Percentiles rank a stretch among this genome's conserved stretches.
Conservation (phyloP, 352 stramenopile species). For the Pilasporangium apinafurcum region DNA sequence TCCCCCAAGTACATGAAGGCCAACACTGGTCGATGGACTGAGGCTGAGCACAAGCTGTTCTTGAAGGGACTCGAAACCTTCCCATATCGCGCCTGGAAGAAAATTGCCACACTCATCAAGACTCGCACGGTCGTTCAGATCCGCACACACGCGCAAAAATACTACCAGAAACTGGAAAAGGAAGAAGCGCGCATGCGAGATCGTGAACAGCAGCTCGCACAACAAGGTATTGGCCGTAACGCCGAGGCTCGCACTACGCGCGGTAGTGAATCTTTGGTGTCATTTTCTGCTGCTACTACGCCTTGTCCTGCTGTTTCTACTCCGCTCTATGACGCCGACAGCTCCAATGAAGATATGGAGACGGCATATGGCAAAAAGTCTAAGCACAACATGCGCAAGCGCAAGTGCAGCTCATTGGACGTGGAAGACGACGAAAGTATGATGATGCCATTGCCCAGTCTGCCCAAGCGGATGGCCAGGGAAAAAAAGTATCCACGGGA, state of each 20-base stretch:
- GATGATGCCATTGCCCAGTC: constrained; percentile 27
- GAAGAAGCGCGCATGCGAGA: constrained; percentile 74
- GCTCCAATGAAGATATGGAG: constrained; percentile 2
- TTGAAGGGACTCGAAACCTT: constrained; percentile 82
- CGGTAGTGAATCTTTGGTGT: neutral
- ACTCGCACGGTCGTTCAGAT: constrained; percentile 91
- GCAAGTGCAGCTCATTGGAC: constrained; percentile 44
- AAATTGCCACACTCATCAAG: constrained; percentile 93
- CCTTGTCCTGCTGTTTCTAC: neutral
- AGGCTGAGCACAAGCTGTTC: constrained; percentile 87
- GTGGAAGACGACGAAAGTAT: constrained; percentile 19
- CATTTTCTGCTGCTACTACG: neutral
- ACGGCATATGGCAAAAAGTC: constrained; percentile 25
- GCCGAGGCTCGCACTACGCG: neutral
- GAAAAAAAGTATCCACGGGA: constrained; percentile 51
- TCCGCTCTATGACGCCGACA: constrained; percentile 6
- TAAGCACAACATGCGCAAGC: constrained; percentile 57
- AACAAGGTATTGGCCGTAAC: too few species aligned
- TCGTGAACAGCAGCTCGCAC: constrained; percentile 35
- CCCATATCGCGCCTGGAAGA: constrained; percentile 85
- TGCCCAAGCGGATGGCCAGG: constrained; percentile 63
- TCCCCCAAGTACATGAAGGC: constrained; percentile 40
- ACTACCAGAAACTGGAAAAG: constrained; percentile 88
- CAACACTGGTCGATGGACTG: constrained; percentile 83
- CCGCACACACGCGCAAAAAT: constrained; percentile 85